Evolutionary conservation across 164 flowering plant species (phyloP), one percentile per base, ranked within the genome.

Genomic region (Piper longum): DNA sequence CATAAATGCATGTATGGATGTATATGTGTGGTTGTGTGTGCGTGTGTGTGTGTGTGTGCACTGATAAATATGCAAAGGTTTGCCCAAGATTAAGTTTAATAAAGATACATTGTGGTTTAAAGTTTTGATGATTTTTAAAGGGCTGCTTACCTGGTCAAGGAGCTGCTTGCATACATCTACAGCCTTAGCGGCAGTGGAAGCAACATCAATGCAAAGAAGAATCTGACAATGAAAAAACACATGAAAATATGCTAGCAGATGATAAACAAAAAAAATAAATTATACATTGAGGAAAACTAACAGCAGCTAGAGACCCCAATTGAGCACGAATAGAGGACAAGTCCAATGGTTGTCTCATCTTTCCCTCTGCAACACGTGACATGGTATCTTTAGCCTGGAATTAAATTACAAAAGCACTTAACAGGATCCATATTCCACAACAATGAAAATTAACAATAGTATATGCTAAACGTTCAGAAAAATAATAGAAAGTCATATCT

Each of bases 191-290:
- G 95, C 84, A 65, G 88, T 77, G 54, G 91, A 84, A 76, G 99
- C 96, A 62, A 90, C 83, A 71, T 95, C 99, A 67, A 88, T 77
- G 67, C 95, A 91, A 36, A 95, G 91, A 79, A 95, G 93, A 79
- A 86, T 82, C 99, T 95, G 77, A 57, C 59, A 75, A 56, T 48
- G 65, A 18, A 52, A 39, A 7, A 59, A 6, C 41, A 16, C 42
- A 43, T 36, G 17, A 43, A 60, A 4, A 59, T 9, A 48, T 48
- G 52, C 9, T 14, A 9, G 14, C 12, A 48, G 52, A 48, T 8
- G 52, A 48, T 48, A 48, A 5, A 14, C 52, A 6, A 14, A 48
- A 48, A 14, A 3, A 12, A 48, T 12, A 14, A 3, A 60, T 60
- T 17, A 57, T 4, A 57, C 4, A 57, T 26, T 26, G 12, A 18